Conservation (phyloP, 2,329 filamentous ascomycete species). For the Myriangium duriaei region DNA sequence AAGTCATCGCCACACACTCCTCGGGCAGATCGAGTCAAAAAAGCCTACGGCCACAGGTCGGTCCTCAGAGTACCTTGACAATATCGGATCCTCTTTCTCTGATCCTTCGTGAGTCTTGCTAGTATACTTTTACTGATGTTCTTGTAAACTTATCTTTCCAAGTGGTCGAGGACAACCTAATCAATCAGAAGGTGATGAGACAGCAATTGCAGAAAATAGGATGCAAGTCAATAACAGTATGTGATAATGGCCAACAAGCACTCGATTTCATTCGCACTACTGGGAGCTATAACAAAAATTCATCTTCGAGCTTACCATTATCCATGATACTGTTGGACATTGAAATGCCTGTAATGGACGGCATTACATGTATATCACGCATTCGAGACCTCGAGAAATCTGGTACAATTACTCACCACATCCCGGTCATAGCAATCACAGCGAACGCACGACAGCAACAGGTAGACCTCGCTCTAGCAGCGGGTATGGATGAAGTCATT, state of each 20-base stretch:
- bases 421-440: slow-evolving; percentile 65
- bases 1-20: too few species aligned
- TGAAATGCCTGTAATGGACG: slow-evolving; percentile 77
- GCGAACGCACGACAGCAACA: slow-evolving; percentile 67
- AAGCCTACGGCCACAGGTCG: too few species aligned
- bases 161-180: slow-evolving; percentile 27
- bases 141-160: too few species aligned
- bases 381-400: slow-evolving; percentile 57
- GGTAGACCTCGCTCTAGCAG: slow-evolving; percentile 55
- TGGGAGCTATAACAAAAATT: background rate
- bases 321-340: slow-evolving; percentile 63
- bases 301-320: background rate
- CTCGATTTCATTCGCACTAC: slow-evolving; percentile 23
- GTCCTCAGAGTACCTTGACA: too few species aligned
- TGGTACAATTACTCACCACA: slow-evolving; percentile 49
- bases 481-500: slow-evolving; percentile 60
- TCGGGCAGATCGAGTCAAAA: too few species aligned
- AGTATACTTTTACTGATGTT: too few species aligned
- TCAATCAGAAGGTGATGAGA: slow-evolving; percentile 29
- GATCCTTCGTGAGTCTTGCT: too few species aligned
- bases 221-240: slow-evolving; percentile 22
- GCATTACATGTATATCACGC: slow-evolving; percentile 55
- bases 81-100: too few species aligned
- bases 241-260: slow-evolving; percentile 27
- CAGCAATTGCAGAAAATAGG: slow-evolving; percentile 26